A percentile compares a stretch with the other conserved stretches of the same genome.
Conservation (phyloP, 495 filamentous ascomycete species). For the Usnea hakonensis region DNA sequence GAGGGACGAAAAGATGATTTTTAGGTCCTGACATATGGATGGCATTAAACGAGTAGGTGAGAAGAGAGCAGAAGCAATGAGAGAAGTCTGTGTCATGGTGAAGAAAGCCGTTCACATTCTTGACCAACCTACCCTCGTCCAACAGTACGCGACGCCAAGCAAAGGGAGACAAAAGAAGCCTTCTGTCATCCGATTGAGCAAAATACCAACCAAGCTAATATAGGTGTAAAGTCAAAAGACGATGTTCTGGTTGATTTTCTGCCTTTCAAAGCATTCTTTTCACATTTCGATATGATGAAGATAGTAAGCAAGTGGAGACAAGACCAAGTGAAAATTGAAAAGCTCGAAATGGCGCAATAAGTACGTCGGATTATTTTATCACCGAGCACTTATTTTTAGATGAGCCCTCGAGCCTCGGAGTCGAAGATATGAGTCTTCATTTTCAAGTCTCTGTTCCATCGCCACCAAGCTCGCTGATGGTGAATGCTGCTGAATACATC, state of each 20-base stretch:
- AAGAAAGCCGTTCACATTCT: not conserved
- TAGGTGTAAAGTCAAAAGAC: not conserved
- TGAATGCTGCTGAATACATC: not conserved
- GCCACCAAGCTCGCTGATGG: not conserved
- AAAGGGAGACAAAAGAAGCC: not conserved
- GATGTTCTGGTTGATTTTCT: not conserved
- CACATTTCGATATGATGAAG: too few species aligned
- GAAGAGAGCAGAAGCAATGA: not conserved
- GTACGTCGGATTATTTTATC: not conserved
- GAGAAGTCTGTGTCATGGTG: not conserved
- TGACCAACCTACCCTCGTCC: not conserved
- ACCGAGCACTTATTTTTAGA: not conserved
- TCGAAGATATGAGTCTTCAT: too few species aligned
- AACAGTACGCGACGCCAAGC: not conserved
- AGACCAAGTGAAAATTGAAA: too few species aligned
- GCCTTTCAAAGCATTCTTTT: too few species aligned
- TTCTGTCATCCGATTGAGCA: not conserved
- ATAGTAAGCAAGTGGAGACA: too few species aligned
- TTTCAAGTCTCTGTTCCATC: not conserved
- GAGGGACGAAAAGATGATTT: not conserved
- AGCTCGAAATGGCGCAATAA: constrained; percentile 2
- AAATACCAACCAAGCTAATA: not conserved
- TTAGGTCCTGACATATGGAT: not conserved
- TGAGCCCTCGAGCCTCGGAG: too few species aligned
- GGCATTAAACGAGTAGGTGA: not conserved